A percentile compares a stretch with the other conserved stretches of the same genome.
phyloP scores from a whole-genome alignment of 805 yeast species.

The Suhomyces sp. region DNA sequence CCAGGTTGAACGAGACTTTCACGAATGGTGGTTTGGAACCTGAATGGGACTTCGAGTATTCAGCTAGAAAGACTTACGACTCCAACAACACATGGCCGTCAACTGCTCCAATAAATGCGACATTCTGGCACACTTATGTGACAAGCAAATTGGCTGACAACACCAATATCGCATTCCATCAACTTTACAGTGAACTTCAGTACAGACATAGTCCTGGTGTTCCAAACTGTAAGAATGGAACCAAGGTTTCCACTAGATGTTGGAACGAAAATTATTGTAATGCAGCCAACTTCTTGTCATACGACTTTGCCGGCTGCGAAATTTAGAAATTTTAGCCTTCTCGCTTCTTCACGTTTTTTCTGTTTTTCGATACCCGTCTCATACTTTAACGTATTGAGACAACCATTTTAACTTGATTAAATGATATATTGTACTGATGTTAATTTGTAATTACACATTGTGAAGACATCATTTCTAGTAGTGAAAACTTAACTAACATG shows the following conservation, averaged over 20 bases:
- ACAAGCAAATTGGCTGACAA: conserved; percentile 41
- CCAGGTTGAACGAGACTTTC: conserved; percentile 58
- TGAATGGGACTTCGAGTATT: conserved; percentile 60
- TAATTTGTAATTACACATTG: neutral
- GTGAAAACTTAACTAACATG: too few relatives aligned
- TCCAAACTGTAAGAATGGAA: conserved; percentile 42
- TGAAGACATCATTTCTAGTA: neutral
- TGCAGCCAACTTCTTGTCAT: conserved; percentile 34
- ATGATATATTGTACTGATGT: too few relatives aligned
- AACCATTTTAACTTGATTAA: too few relatives aligned
- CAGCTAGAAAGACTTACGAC: conserved; percentile 59
- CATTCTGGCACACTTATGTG: conserved; percentile 60
- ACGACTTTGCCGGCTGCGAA: conserved; percentile 14
- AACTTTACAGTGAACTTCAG: conserved; percentile 46
- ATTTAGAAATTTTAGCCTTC: neutral
- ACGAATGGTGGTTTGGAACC: conserved; percentile 54
- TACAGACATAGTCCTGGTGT: conserved; percentile 55
- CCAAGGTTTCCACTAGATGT: conserved; percentile 11
- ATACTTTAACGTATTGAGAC: too few relatives aligned
- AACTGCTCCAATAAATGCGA: conserved; percentile 59
- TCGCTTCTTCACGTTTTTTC: neutral
- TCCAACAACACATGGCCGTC: conserved; percentile 55
- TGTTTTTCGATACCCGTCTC: neutral
- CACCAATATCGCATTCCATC: conserved; percentile 44
- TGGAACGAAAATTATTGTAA: conserved; percentile 39